Base-by-base conservation (phyloP, 805 yeast species). In the Wickerhamomyces kurtzmanii region DNA sequence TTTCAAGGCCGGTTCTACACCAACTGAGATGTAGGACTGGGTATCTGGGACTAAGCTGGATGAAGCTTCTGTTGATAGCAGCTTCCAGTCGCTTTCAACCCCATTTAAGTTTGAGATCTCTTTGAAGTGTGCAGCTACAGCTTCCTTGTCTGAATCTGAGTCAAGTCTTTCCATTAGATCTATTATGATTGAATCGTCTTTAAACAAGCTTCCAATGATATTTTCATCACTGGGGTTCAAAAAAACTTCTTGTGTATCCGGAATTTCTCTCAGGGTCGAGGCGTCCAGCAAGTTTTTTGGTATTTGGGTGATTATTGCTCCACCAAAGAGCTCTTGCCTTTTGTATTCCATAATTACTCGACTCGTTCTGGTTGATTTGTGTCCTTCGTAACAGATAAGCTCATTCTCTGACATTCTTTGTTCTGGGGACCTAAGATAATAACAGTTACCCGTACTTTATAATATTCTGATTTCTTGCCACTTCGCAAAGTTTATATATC, bases 171-270 rank as follows among this genome's bases (percentile, higher is more conserved):
- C 83, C 36, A 80, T 49, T 11, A 80, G 48, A 36, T 80, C 91
- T 12, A 80, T 45, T n/a, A 80, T 73, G 8, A 79, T 47, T 12
- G 80, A 68, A 38, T 67, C 73, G 29, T 75, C 70, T 26, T 53
- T 40, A 22, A 53, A 51, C 26, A 62, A 45, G 26, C 38, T 59
- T 47, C 42, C 58, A 23, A 48, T 55, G 10, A 54, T 26, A 4
- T 34, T 34, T 12, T 49, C 48, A 6, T 51, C 49, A 6, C 58
- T 40, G 10, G 52, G 43, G 28, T 65, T 65, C 4, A 87, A 72
- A 50, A 69, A 91, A 15, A 89, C 96, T 50, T 89, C 98, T 49
- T 91, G 97, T 1, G 86, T 75, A 45, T 91, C 96, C 0, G 98
- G 97, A 4, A 91, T 71, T 34, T 83, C 83, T 31, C 98, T 60